Percentiles rank a stretch among this genome's conserved stretches.
Conservation (phyloP, 805 yeast genomes). For the Yamadazyma takamatsuzukensis region DNA sequence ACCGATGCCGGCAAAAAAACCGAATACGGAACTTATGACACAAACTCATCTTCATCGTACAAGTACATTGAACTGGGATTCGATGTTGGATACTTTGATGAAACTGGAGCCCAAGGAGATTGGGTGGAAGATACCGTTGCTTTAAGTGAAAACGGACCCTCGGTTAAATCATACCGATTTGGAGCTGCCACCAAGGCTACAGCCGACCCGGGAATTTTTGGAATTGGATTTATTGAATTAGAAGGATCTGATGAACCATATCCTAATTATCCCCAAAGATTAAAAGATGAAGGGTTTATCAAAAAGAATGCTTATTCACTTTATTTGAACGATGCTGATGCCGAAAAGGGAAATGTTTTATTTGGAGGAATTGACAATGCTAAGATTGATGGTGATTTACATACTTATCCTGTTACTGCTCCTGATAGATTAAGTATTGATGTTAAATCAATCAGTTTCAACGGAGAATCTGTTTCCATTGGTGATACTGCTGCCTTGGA, state of each 20-base stretch:
- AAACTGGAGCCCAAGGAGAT: constrained; percentile 33
- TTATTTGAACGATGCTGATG: constrained; percentile 24
- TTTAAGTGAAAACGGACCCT: constrained; percentile 7
- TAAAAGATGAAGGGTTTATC: constrained; percentile 8
- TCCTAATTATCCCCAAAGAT: background rate
- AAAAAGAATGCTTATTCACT: constrained; percentile 34
- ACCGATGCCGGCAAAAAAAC: background rate
- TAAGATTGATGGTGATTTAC: constrained; percentile 9
- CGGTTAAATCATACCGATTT: constrained; percentile 10
- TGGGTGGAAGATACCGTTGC: constrained; percentile 13
- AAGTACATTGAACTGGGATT: constrained; percentile 30
- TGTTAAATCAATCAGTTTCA: background rate
- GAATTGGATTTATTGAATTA: background rate
- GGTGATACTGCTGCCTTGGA: constrained; percentile 6
- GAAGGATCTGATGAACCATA: background rate
- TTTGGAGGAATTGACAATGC: constrained; percentile 32
- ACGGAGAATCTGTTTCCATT: constrained; percentile 2
- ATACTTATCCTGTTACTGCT: constrained; percentile 3
- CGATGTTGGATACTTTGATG: constrained; percentile 44
- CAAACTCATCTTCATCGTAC: constrained; percentile 19
- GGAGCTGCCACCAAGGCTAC: constrained; percentile 1
- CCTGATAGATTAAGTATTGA: constrained; percentile 1
- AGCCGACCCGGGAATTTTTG: background rate
- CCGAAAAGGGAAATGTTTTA: constrained; percentile 20
- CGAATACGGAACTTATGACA: constrained; percentile 1